Evolutionary conservation across 2,329 filamentous ascomycete genomes (phyloP), one percentile per base, ranked within the genome.

Genomic region (Aspergillus vadensis): DNA sequence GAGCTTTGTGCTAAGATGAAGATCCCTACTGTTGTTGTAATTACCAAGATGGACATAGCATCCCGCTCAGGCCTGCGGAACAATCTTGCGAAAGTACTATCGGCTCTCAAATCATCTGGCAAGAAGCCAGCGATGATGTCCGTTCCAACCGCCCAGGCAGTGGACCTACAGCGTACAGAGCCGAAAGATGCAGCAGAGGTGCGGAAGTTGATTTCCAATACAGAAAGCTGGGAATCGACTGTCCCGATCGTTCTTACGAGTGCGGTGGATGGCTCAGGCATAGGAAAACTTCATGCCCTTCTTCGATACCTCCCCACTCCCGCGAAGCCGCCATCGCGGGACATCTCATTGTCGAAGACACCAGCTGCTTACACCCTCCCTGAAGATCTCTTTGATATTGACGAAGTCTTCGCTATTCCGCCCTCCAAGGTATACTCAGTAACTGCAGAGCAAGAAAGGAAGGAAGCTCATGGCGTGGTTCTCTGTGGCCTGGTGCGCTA

Each of bases 211-310:
- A 77, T 89, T n/a, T 71, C 81, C 54, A 64, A 69, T 2, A 73
- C 78, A 10, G 65, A 72, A 21, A 68, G 74, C 38, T 73, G 70
- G 77, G 78, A 75, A 81, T 71, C 69, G 1, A 80, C 86, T 36
- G 90, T 98, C 1, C 95, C 95, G 0, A 93, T 99, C 52, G 79
- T 97, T 1, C 82, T 98, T 60, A 94, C 92, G 3, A 97, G 93
- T 71, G 88, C 92, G 4, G 88, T 97, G 2, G 91, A 89, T 66
- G 95, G 94, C 0, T 88, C 84, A 12, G 94, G 95, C 0, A 89
- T 98, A 57, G 87, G 88, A 5, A 85, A 90, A 57, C 74, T 97
- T 21, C 95, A 98, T 77, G 91, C 92, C 17, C 82, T 98, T 19
- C 80, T 99, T 12, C 85, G 88, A 60, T 85, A 84, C 58, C 81